Conservation (phyloP, 768 basidiomycete species). For the Boletus vermiculosoides region DNA sequence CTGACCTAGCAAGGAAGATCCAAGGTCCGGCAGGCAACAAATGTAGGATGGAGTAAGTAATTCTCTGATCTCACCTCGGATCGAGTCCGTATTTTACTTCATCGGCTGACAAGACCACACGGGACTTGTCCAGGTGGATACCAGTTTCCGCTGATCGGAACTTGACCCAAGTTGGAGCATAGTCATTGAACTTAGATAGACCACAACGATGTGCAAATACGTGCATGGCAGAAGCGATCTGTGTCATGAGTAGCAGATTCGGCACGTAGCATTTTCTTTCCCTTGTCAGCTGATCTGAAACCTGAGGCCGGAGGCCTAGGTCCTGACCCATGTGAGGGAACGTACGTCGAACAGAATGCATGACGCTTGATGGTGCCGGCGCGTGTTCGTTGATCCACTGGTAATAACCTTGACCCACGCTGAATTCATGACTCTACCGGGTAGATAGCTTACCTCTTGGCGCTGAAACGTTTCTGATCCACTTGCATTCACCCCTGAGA, state of each 20-base stretch:
- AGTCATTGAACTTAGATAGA: conserved; percentile 4
- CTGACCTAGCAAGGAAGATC: not conserved
- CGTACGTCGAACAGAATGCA: not conserved
- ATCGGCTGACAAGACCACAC: conserved; percentile 6
- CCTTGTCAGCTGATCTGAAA: not conserved
- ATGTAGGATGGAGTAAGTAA: not conserved
- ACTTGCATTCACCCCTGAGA: conserved; percentile 26
- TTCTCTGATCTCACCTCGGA: conserved; percentile 3
- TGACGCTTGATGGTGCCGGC: conserved; percentile 8
- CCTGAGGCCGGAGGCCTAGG: not conserved
- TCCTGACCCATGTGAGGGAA: not conserved
- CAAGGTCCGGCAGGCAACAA: not conserved
- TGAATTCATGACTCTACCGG: conserved; percentile 7
- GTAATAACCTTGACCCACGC: conserved; percentile 11
- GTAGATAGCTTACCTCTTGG: conserved; percentile 12
- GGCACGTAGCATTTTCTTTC: not conserved
- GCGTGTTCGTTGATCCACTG: conserved; percentile 9
- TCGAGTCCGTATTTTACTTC: conserved; percentile 10
- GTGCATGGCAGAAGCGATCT: conserved; percentile 1
- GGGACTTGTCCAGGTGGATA: conserved; percentile 10
- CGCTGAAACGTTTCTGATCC: conserved; percentile 27
- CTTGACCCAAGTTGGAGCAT: conserved; percentile 1
- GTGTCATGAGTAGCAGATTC: not conserved
- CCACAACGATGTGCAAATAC: not conserved
- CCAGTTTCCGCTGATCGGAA: conserved; percentile 1